Percentiles rank a stretch among this genome's conserved stretches.
Evolutionary conservation across 768 basidiomycete species (phyloP).

Genomic region (Pleurotus djamor): DNA sequence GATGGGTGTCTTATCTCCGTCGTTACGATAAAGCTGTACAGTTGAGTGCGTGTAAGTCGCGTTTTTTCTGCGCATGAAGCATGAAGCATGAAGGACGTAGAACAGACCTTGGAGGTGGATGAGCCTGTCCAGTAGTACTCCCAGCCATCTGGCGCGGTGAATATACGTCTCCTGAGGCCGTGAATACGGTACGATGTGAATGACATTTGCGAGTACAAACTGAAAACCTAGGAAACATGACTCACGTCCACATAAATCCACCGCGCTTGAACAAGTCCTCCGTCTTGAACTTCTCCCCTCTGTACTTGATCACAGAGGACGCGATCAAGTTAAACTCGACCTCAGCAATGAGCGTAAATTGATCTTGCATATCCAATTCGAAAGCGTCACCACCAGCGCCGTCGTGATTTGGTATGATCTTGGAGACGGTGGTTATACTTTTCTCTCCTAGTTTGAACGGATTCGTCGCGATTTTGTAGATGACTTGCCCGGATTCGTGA

Average conservation of each 20-base stretch:
- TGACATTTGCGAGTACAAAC: no score
- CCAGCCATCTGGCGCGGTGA: slow-evolving; percentile 3
- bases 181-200: background rate
- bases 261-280: background rate
- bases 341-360: background rate
- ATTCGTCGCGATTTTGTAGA: slow-evolving; percentile 2
- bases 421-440: background rate
- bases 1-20: slow-evolving; percentile 14
- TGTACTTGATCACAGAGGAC: background rate
- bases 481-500: background rate
- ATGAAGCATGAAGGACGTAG: background rate
- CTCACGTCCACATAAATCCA: background rate
- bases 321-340: slow-evolving; percentile 2
- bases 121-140: slow-evolving; percentile 2
- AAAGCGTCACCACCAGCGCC: background rate
- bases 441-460: background rate
- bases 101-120: background rate
- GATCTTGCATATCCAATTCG: background rate
- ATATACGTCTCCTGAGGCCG: background rate
- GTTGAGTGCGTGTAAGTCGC: background rate
- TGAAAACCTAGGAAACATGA: no score
- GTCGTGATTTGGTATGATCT: background rate
- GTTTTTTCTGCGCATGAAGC: background rate
- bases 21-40: slow-evolving; percentile 16
- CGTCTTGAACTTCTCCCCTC: background rate